Conservation (phyloP, 2,329 filamentous ascomycete genomes). For the Pseudopithomyces maydicus region DNA sequence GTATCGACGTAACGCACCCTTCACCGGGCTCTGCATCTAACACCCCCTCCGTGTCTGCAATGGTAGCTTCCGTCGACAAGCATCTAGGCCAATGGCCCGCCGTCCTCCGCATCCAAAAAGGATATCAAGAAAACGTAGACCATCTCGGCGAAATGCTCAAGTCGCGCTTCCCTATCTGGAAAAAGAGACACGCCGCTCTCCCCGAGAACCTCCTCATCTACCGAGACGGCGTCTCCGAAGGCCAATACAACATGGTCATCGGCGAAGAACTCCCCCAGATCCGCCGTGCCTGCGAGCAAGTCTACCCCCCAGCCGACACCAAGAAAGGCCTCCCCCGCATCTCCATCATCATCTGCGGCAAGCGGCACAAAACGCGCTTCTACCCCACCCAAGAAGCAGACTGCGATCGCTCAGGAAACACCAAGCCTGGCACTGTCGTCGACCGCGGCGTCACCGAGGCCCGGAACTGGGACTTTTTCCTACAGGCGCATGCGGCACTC, state of each 20-base stretch:
- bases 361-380: constrained; percentile 86
- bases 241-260: constrained; percentile 74
- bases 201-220: constrained; percentile 83
- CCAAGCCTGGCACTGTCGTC: constrained; percentile 76
- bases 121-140: constrained; percentile 71
- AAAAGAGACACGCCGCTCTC: constrained; percentile 34
- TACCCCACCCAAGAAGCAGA: constrained; percentile 64
- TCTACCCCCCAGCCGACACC: constrained; percentile 62
- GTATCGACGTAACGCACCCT: constrained; percentile 87
- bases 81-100: constrained; percentile 78
- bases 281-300: constrained; percentile 63
- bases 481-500: constrained; percentile 78
- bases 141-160: constrained; percentile 65
- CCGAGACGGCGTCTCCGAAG: constrained; percentile 86
- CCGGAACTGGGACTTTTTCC: constrained; percentile 75
- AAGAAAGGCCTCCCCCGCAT: constrained; percentile 55
- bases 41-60: constrained; percentile 75
- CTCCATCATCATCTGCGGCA: constrained; percentile 78
- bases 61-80: constrained; percentile 75
- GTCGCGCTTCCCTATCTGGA: constrained; percentile 69
- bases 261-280: constrained; percentile 69
- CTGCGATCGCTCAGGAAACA: constrained; percentile 60
- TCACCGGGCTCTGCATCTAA: constrained; percentile 63
- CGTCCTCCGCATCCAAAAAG: constrained; percentile 66
- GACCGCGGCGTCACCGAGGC: constrained; percentile 77